Base-by-base conservation (phyloP, 371 early-diverging fungal genomes). In the Scutellospora calospora region DNA sequence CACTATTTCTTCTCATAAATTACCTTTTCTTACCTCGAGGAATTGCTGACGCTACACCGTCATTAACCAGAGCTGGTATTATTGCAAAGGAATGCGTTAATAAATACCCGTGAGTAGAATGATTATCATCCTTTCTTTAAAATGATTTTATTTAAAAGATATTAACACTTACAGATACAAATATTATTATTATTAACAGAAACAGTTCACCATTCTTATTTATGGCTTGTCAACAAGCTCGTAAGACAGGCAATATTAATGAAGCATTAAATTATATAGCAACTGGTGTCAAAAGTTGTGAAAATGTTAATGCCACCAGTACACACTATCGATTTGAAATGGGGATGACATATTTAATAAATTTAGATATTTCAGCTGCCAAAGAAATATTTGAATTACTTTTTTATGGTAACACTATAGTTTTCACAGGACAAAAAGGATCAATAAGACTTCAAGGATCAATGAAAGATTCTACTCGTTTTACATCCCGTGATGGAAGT, bases 331-430 rank as follows among this genome's bases (percentile, higher is more conserved):
- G 85, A 20, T 86, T 86, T 66, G 86, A 86, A 33, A 74, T 85
- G 3, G 86, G 86, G 5, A 66, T 86, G 72, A 86, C 86, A 12
- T 85, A 85, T 60, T 83, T 86, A 51, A 83, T 86, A 38, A 63
- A 85, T 59, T 82, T 85, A 51, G 85, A 86, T 52, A 85, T 83
- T 72, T 75, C 69, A 45, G 82, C 84, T 18, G 85, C 86, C 9
- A 84, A 85, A 6, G 85, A 85, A 59, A 83, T 86, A 60, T 85
- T 86, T 79, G 86, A 86, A 63, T 84, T 85, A 57, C 81, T 86
- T 4, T 86, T 85, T 83, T 80, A 84, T n/a, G 76, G 81, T 25
- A 85, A 81, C 45, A 77, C 83, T 9, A 81, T 79, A 14, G 54
- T 71, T 2, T 75, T 63, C 12, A 60, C 83, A 25, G 66, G 57